phyloP scores from a whole-genome alignment of 2,329 filamentous ascomycete genomes.

The Cytospora mali region DNA sequence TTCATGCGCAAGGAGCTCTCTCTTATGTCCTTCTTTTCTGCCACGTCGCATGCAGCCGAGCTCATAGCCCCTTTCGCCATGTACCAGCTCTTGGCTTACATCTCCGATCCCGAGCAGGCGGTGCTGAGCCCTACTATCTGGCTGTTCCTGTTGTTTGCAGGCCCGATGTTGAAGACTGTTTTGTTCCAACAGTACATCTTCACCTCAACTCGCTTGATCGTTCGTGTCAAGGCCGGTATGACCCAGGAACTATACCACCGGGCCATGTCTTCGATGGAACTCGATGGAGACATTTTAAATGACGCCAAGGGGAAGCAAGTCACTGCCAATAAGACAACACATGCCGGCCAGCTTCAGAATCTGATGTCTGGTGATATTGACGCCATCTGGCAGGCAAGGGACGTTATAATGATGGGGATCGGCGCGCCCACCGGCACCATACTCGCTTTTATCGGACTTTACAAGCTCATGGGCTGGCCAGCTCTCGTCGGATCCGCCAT shows the following conservation, averaged over 20 bases:
- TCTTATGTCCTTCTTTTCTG: slow-evolving; percentile 49
- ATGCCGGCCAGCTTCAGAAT: slow-evolving; percentile 40
- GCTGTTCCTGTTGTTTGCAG: slow-evolving; percentile 56
- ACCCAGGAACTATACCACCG: slow-evolving; percentile 61
- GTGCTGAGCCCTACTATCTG: slow-evolving; percentile 42
- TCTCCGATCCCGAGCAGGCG: slow-evolving; percentile 45
- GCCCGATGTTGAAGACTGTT: slow-evolving; percentile 52
- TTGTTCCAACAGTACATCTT: slow-evolving; percentile 61
- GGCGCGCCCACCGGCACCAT: slow-evolving; percentile 51
- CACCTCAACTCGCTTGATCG: slow-evolving; percentile 56
- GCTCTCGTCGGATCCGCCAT: slow-evolving; percentile 55
- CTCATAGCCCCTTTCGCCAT: slow-evolving; percentile 56
- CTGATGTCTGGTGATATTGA: slow-evolving; percentile 63
- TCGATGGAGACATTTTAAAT: slow-evolving; percentile 56
- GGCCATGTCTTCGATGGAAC: slow-evolving; percentile 57
- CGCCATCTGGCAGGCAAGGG: slow-evolving; percentile 54
- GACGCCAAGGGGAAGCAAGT: slow-evolving; percentile 33
- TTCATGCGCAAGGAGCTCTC: slow-evolving; percentile 47
- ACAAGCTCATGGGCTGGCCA: slow-evolving; percentile 58
- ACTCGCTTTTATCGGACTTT: slow-evolving; percentile 54
- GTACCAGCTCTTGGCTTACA: slow-evolving; percentile 55
- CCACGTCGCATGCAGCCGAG: slow-evolving; percentile 46
- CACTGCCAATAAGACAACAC: slow-evolving; percentile 29
- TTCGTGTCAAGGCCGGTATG: slow-evolving; percentile 58
- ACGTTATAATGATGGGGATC: slow-evolving; percentile 50